Percentiles rank a stretch among this genome's conserved stretches.
phyloP scores from a whole-genome alignment of 169 alveolate species.

The Perkinsus chesapeaki region DNA sequence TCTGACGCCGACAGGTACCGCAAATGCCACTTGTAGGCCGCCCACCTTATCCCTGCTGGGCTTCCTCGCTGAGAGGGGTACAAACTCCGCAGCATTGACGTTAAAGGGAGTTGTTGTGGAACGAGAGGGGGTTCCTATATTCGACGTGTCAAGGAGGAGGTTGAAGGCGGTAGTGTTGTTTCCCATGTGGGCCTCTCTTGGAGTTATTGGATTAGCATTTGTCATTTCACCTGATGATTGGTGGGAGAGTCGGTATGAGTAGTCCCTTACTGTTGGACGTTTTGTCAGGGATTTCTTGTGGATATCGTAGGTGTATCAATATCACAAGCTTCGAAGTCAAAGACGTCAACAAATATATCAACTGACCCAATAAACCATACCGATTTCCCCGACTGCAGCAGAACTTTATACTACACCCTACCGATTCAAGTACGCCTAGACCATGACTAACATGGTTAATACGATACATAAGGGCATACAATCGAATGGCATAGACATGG shows the following conservation, averaged over 20 bases:
- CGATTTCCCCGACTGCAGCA: too few species aligned
- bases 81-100: not conserved
- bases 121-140: not conserved
- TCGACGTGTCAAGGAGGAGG: not conserved
- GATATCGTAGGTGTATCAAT: not conserved
- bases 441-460: too few species aligned
- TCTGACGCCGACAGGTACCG: too few species aligned
- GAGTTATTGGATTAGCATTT: not conserved
- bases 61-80: not conserved
- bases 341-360: not conserved
- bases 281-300: not conserved
- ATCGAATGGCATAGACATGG: too few species aligned
- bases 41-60: too few species aligned
- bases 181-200: not conserved
- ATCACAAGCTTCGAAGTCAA: not conserved
- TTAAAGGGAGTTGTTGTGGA: not conserved
- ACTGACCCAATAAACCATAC: too few species aligned
- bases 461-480: too few species aligned
- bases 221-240: not conserved
- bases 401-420: too few species aligned
- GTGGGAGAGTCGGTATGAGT: not conserved
- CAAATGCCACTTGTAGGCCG: too few species aligned
- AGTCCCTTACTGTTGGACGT: not conserved
- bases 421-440: too few species aligned
- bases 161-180: not conserved